Percentiles rank a stretch among this genome's conserved stretches.
Conservation (phyloP, 2,329 filamentous ascomycete genomes). For the Emmonsiellopsis sp. region DNA sequence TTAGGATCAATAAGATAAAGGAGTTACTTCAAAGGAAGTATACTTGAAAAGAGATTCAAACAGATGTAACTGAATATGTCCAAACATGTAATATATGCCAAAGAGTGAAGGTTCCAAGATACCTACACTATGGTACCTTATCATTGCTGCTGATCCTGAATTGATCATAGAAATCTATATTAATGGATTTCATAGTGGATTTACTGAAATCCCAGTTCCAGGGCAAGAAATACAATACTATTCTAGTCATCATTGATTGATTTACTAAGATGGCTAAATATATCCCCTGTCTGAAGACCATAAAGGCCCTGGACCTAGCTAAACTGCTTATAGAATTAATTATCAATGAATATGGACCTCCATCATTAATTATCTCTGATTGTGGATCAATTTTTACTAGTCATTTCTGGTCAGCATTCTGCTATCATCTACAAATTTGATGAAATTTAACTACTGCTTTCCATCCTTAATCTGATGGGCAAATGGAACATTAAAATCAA, state of each 20-base stretch:
- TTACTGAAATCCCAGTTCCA: neutral
- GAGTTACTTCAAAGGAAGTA: too few relatives aligned
- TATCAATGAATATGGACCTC: neutral
- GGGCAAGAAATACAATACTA: neutral
- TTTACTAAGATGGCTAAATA: neutral
- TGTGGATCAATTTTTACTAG: neutral
- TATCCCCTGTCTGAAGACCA: too few relatives aligned
- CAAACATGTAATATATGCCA: neutral
- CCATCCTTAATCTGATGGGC: conserved; percentile 11
- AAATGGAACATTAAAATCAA: conserved; percentile 10
- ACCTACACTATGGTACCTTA: neutral
- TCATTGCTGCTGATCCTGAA: neutral
- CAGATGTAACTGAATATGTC: too few relatives aligned
- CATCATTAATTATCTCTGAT: neutral
- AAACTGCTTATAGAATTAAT: neutral
- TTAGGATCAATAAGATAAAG: too few relatives aligned
- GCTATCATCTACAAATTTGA: neutral
- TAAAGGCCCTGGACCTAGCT: neutral
- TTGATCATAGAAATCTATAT: neutral
- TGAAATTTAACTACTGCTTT: neutral
- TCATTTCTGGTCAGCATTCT: neutral
- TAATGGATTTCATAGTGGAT: too few relatives aligned
- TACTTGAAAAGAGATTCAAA: too few relatives aligned
- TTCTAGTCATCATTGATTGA: neutral
- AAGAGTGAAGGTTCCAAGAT: neutral